A percentile compares a stretch with the other conserved stretches of the same genome.
These are phyloP conservation scores for Spergularia marina DNA, from an alignment of 148 eudicot species.

Conservation along the genomic window DNA sequence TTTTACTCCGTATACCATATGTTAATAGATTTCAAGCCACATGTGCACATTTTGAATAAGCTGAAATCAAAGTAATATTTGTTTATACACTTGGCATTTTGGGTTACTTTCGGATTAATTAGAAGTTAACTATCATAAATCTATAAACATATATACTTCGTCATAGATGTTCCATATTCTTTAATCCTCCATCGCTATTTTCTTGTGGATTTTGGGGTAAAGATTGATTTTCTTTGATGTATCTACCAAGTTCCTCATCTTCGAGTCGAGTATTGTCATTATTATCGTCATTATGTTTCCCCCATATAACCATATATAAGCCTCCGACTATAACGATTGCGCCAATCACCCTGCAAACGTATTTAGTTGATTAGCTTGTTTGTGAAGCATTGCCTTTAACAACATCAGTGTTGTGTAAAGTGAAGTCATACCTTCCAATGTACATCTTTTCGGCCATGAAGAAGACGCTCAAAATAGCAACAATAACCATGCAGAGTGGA, in stretches of 20 bases:
- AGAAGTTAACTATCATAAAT: too few species aligned
- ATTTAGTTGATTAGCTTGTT: background rate
- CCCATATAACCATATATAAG: conserved; percentile 36
- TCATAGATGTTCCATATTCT: too few species aligned
- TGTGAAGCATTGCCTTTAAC: too few species aligned
- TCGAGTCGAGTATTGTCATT: background rate
- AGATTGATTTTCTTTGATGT: background rate
- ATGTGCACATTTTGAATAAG: too few species aligned
- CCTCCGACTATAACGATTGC: conserved; percentile 32
- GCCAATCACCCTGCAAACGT: conserved; percentile 23
- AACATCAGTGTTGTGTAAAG: too few species aligned
- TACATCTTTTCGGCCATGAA: conserved; percentile 70
- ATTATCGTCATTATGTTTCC: conserved; percentile 29
- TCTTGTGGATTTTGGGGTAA: background rate
- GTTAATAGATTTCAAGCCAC: too few species aligned
- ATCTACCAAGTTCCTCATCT: conserved; percentile 3
- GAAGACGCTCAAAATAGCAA: conserved; percentile 68
- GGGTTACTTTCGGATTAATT: too few species aligned
- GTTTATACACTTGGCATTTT: too few species aligned
- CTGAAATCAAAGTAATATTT: too few species aligned
- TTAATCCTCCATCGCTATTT: background rate
- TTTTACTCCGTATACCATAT: too few species aligned
- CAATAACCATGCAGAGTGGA: conserved; percentile 85
- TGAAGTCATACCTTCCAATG: conserved; percentile 64
- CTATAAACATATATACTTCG: too few species aligned